Percentiles rank a stretch among this genome's conserved stretches.
Evolutionary conservation across 192 early-diverging fungal genomes (phyloP).

Genomic region (Coemansia sp.): DNA sequence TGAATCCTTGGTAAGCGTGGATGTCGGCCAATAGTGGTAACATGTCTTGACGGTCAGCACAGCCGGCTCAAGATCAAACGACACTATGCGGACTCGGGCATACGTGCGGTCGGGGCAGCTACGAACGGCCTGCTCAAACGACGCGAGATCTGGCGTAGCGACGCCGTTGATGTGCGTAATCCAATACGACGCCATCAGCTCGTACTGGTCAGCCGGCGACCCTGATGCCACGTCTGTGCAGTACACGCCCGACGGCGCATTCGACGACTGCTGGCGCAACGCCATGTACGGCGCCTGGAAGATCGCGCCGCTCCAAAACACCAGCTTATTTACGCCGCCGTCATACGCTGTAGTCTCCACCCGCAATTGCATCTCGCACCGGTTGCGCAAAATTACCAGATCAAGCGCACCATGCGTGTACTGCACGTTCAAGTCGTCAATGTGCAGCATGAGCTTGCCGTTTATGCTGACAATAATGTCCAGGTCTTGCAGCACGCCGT

Average conservation of each 20-base stretch:
- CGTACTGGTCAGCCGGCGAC: constrained; percentile 66
- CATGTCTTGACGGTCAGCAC: constrained; percentile 71
- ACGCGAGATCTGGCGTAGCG: constrained; percentile 59
- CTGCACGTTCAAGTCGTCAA: constrained; percentile 61
- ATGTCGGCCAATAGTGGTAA: constrained; percentile 73
- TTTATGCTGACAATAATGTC: constrained; percentile 71
- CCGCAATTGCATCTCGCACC: constrained; percentile 61
- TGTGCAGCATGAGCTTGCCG: constrained; percentile 61
- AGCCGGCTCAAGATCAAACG: constrained; percentile 49
- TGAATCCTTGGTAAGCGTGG: constrained; percentile 57
- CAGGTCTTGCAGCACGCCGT: constrained; percentile 60
- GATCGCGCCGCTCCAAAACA: constrained; percentile 83
- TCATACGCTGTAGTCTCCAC: constrained; percentile 66
- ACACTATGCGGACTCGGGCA: constrained; percentile 43
- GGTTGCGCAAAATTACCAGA: constrained; percentile 70
- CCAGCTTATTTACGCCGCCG: constrained; percentile 63
- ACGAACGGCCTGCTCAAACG: constrained; percentile 62
- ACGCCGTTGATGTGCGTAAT: constrained; percentile 68
- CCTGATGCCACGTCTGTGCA: constrained; percentile 61
- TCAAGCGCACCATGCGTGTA: constrained; percentile 57
- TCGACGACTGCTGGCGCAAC: constrained; percentile 65
- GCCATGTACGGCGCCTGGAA: constrained; percentile 74
- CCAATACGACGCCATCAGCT: constrained; percentile 61
- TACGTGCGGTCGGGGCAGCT: constrained; percentile 55
- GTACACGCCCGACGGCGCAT: constrained; percentile 66